A percentile compares a stretch with the other conserved stretches of the same genome.
These are phyloP conservation scores for Paxillus rubicundulus DNA, from an alignment of 768 basidiomycete genomes.

Conservation along the genomic window DNA sequence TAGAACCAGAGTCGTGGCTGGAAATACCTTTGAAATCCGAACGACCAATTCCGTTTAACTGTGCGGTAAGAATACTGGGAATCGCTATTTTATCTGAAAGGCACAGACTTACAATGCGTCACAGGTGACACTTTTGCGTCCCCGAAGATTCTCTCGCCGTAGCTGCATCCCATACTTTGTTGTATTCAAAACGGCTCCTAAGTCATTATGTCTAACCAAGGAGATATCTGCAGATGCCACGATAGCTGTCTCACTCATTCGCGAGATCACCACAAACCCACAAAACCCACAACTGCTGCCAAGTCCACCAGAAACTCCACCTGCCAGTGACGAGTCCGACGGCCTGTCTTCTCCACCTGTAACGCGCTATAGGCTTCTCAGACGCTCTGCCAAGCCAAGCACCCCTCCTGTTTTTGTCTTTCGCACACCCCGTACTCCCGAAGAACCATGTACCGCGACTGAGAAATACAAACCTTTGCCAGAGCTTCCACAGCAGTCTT, in stretches of 20 bases:
- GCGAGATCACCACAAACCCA: conserved; percentile 51
- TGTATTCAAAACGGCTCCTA: conserved; percentile 64
- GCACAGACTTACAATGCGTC: conserved; percentile 2
- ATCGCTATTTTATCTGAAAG: neutral
- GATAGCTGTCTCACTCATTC: conserved; percentile 62
- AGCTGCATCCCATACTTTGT: conserved; percentile 70
- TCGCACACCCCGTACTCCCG: conserved; percentile 10
- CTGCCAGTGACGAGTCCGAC: conserved; percentile 45
- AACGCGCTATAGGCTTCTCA: conserved; percentile 25
- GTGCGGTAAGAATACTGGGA: conserved; percentile 49
- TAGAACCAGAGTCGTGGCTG: conserved; percentile 55
- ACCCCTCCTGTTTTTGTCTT: conserved; percentile 18
- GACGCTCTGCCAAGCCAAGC: conserved; percentile 26
- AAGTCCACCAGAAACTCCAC: conserved; percentile 49
- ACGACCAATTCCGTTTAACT: conserved; percentile 59
- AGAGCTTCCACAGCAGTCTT: conserved; percentile 18
- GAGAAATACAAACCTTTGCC: conserved; percentile 25
- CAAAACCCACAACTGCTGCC: conserved; percentile 41
- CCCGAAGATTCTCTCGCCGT: conserved; percentile 57
- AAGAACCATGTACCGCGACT: conserved; percentile 1
- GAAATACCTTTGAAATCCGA: conserved; percentile 66
- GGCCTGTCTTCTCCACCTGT: conserved; percentile 8
- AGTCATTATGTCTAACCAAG: conserved; percentile 50
- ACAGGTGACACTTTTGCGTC: conserved; percentile 61
- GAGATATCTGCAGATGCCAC: conserved; percentile 73